phyloP scores from a whole-genome alignment of 2,329 filamentous ascomycete genomes.

The Claviceps purpurea region DNA sequence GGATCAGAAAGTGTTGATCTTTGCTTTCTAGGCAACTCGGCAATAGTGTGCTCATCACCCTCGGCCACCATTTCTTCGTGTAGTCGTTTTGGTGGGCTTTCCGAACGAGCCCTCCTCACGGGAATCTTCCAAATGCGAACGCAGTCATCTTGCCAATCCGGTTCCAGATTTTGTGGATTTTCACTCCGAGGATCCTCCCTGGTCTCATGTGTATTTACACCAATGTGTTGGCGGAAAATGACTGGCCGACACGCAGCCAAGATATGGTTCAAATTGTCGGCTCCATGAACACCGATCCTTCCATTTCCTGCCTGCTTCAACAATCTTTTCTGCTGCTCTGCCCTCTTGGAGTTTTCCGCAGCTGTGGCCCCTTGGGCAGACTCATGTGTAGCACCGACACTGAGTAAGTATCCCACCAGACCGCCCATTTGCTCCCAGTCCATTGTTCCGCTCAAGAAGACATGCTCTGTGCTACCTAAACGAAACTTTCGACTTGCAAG shows the following conservation, averaged over 20 bases:
- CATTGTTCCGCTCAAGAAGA: constrained; percentile 71
- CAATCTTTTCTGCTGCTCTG: constrained; percentile 22
- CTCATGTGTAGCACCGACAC: constrained; percentile 56
- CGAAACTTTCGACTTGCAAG: constrained; percentile 53
- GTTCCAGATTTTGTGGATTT: constrained; percentile 23
- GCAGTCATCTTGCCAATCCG: constrained; percentile 63
- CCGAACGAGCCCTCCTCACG: constrained; percentile 17
- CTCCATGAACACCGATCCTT: constrained; percentile 58
- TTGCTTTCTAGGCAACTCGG: constrained; percentile 3
- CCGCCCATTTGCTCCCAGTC: constrained; percentile 70
- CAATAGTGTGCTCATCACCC: background rate
- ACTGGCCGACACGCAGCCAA: constrained; percentile 76
- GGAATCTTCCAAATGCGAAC: constrained; percentile 79
- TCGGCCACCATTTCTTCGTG: constrained; percentile 9
- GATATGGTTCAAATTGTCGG: constrained; percentile 65
- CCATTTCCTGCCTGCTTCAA: constrained; percentile 12
- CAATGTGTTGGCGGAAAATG: constrained; percentile 73
- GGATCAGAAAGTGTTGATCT: constrained; percentile 15
- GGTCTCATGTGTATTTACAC: constrained; percentile 59
- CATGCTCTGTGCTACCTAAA: constrained; percentile 53
- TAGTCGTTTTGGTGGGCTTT: constrained; percentile 22
- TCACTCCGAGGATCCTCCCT: constrained; percentile 26
- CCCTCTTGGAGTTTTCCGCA: constrained; percentile 27
- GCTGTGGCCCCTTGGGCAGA: constrained; percentile 28
- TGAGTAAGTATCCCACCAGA: constrained; percentile 72